Conservation (phyloP, 371 early-diverging fungal species). For the Apophysomyces elegans region DNA sequence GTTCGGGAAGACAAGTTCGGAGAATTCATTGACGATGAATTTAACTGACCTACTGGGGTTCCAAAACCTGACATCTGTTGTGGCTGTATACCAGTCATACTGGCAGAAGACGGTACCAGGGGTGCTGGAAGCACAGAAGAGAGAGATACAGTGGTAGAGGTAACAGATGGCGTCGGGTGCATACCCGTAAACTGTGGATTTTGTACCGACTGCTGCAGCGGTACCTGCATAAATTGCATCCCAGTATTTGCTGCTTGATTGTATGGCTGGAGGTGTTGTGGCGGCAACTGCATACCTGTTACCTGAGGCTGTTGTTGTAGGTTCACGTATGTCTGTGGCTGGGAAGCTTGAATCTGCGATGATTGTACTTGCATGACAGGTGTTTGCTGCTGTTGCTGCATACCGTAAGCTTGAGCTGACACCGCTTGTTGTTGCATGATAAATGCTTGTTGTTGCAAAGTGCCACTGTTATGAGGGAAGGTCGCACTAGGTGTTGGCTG, state of each 20-base stretch:
- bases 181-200: neutral
- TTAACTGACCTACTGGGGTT: conserved; percentile 26
- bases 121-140: conserved; percentile 37
- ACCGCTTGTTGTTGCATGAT: conserved; percentile 12
- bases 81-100: conserved; percentile 32
- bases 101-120: conserved; percentile 26
- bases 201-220: conserved; percentile 32
- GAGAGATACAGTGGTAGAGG: conserved; percentile 20
- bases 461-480: conserved; percentile 17
- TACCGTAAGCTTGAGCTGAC: conserved; percentile 17
- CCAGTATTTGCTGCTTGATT: neutral
- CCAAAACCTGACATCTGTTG: conserved; percentile 34
- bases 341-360: neutral
- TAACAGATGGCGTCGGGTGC: conserved; percentile 9
- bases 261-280: conserved; percentile 6
- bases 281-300: conserved; percentile 14
- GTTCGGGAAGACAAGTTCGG: conserved; percentile 18
- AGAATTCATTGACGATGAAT: conserved; percentile 15
- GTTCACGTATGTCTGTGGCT: neutral
- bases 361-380: conserved; percentile 3
- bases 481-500: conserved; percentile 15
- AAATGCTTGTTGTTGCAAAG: conserved; percentile 21
- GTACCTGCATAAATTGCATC: conserved; percentile 28
- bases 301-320: conserved; percentile 24
- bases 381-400: conserved; percentile 25